A percentile compares a stretch with the other conserved stretches of the same genome.
These are phyloP conservation scores for Salix dunnii DNA, from an alignment of 345 rosid genomes.

Conservation along the genomic window DNA sequence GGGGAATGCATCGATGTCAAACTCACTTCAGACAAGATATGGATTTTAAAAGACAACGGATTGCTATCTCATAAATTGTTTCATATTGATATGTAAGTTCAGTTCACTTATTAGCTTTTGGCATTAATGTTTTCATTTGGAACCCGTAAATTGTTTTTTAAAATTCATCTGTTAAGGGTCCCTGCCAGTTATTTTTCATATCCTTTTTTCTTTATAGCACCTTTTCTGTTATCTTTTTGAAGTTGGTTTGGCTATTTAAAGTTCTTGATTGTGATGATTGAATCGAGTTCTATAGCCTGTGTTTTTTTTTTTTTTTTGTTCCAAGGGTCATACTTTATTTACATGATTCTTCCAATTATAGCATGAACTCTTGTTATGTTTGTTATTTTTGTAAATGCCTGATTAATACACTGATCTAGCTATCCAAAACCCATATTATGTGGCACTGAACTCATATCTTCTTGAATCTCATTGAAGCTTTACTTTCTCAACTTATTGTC, in stretches of 20 bases:
- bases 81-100: constrained; percentile 55
- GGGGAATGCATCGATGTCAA: constrained; percentile 74
- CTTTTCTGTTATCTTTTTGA: background rate
- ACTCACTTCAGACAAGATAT: constrained; percentile 64
- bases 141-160: background rate
- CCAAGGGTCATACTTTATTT: background rate
- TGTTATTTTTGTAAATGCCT: no score
- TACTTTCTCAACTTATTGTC: constrained; percentile 24
- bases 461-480: background rate
- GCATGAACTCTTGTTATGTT: no score
- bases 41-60: constrained; percentile 64
- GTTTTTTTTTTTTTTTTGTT: background rate
- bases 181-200: background rate
- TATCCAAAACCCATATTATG: no score
- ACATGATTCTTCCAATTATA: background rate
- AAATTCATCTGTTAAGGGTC: background rate
- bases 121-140: background rate
- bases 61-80: constrained; percentile 44
- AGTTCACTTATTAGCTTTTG: background rate
- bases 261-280: background rate
- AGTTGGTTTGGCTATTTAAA: background rate
- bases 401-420: no score
- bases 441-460: no score
- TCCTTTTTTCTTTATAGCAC: background rate
- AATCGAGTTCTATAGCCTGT: background rate